Evolutionary conservation across 169 alveolate genomes (phyloP).

Genomic region (Cryptosporidium muris): DNA sequence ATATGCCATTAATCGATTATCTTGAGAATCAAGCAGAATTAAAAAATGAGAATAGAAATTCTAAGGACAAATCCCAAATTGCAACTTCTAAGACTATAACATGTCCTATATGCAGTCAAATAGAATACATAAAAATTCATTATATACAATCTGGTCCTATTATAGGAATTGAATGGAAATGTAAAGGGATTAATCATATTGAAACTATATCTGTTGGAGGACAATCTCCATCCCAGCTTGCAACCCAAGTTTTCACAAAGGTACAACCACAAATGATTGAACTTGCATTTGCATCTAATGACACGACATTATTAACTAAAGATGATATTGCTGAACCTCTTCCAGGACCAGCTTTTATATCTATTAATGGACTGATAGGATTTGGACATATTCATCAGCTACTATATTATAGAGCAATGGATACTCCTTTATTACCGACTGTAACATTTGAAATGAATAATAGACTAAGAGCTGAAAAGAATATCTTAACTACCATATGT

Average conservation of each 20-base stretch:
- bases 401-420: constrained; percentile 54
- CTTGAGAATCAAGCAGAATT: background rate
- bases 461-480: constrained; percentile 19
- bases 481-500: constrained; percentile 43
- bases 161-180: constrained; percentile 67
- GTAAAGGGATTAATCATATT: constrained; percentile 42
- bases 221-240: constrained; percentile 53
- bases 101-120: constrained; percentile 55
- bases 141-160: constrained; percentile 59
- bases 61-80: constrained; percentile 10
- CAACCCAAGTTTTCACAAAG: constrained; percentile 48
- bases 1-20: constrained; percentile 16
- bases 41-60: background rate
- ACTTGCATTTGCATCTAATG: constrained; percentile 16
- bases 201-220: constrained; percentile 53
- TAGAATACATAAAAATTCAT: constrained; percentile 47
- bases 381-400: constrained; percentile 64
- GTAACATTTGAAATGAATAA: constrained; percentile 53
- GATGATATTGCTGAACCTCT: background rate
- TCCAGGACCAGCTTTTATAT: constrained; percentile 66
- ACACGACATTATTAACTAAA: background rate
- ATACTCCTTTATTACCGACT: constrained; percentile 24
- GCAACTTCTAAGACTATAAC: constrained; percentile 46
- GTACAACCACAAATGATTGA: constrained; percentile 68
- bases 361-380: constrained; percentile 48